phyloP scores from a whole-genome alignment of 495 filamentous ascomycete species.

The Aspergillus bridgeri region DNA sequence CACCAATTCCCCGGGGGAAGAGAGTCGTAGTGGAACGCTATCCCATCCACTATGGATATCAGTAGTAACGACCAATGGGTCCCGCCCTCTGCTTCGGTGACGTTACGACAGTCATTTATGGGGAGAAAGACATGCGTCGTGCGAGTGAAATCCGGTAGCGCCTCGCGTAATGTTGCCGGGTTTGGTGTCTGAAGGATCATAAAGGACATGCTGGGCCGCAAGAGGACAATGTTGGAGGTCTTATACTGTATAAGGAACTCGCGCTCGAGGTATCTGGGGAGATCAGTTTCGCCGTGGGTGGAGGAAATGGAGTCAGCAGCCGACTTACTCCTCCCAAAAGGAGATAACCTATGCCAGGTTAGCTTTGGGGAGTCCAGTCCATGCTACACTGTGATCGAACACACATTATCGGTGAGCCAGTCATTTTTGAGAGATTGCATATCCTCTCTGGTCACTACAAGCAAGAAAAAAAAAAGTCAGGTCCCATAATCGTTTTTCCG shows the following conservation, averaged over 20 bases:
- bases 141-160: slow-evolving; percentile 60
- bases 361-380: slow-evolving; percentile 6
- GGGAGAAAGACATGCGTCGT: slow-evolving; percentile 96
- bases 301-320: neutral
- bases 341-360: slow-evolving; percentile 58
- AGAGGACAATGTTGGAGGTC: slow-evolving; percentile 80
- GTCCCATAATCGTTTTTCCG: too few relatives aligned
- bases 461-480: slow-evolving; percentile 13
- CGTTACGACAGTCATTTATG: slow-evolving; percentile 82
- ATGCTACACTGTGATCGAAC: slow-evolving; percentile 22
- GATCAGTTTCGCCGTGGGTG: neutral
- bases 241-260: slow-evolving; percentile 75
- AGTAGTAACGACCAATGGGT: slow-evolving; percentile 94
- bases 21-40: slow-evolving; percentile 96
- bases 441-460: slow-evolving; percentile 74
- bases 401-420: slow-evolving; percentile 98
- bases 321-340: slow-evolving; percentile 93
- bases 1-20: slow-evolving; percentile 70
- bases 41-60: slow-evolving; percentile 80
- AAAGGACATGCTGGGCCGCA: slow-evolving; percentile 91
- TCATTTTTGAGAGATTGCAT: slow-evolving; percentile 83
- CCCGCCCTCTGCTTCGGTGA: slow-evolving; percentile 76
- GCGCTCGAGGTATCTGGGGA: slow-evolving; percentile 76
- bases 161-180: slow-evolving; percentile 60
- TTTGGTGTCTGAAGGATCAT: slow-evolving; percentile 83